Base-by-base conservation (phyloP, 1,284 basidiomycete species). In the Ceratobasidium sp. region DNA sequence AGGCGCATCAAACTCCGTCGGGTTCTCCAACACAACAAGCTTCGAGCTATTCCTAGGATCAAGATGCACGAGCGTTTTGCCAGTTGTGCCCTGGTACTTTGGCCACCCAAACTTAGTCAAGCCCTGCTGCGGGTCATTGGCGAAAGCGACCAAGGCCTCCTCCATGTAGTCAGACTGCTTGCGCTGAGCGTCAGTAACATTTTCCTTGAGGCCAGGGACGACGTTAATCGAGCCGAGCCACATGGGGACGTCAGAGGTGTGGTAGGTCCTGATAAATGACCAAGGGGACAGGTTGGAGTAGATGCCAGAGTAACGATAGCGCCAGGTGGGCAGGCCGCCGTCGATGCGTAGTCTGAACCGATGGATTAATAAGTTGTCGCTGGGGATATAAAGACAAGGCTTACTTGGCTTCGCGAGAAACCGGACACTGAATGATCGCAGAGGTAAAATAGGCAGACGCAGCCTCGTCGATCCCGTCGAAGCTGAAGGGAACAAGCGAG, bases 241-340 rank as follows among this genome's bases (percentile, higher is more conserved):
- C 54, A 73, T 61, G 7, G 73, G 64, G 7, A 73, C 54, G n/a
- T 73, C 73, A 0, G 66, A 50, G 13, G 64, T 62, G 54, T 73
- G 73, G 49, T 69, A 73, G 1, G 73, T 43, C 0, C 73, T 30
- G 2, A 70, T 57, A 30, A 70, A 70, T 3, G 67, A 30, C 21
- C 35, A 70, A 9, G 67, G 67, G 26, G 41, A 58, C 21, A 73
- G 57, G 58, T 61, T 62, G 1, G 64, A 35, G 58, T 70, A 73
- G 38, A 73, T 47, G 28, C 64, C 64, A n/a, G 66, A 67, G 58
- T 61, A 73, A 16, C 64, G 63, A 66, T 73, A 73, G 18, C 73
- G 54, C 46, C 55, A 73, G 1, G 73, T 73, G 11, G 64, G 46
- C 16, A 73, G 64, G 14, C 73, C 73, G 2, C 64, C 73, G 9